Percentiles rank a stretch among this genome's conserved stretches.
These are phyloP conservation scores for Monosporascus cannonballus DNA, from an alignment of 2,329 filamentous ascomycete genomes.

Conservation along the genomic window DNA sequence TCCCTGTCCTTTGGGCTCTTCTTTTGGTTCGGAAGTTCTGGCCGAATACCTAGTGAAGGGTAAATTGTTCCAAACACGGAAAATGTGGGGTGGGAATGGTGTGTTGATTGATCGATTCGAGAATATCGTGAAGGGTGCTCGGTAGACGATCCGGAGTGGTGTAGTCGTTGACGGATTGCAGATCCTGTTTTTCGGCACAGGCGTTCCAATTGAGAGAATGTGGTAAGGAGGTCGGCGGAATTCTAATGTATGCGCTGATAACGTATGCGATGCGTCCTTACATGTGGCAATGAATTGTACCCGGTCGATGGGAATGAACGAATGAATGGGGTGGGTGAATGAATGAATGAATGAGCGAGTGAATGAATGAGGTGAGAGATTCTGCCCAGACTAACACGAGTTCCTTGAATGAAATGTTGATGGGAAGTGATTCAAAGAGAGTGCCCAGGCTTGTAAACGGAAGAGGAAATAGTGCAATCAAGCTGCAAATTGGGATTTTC, in stretches of 20 bases:
- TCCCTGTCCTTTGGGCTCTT: conserved; percentile 7
- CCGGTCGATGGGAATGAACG: neutral
- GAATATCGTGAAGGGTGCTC: conserved; percentile 6
- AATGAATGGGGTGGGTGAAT: neutral
- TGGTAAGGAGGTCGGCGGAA: neutral
- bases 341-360: neutral
- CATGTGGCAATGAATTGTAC: no score
- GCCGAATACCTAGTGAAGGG: conserved; percentile 7
- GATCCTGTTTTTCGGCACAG: conserved; percentile 8
- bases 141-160: conserved; percentile 8
- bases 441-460: no score
- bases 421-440: no score
- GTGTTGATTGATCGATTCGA: conserved; percentile 6
- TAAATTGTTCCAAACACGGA: conserved; percentile 9
- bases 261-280: neutral
- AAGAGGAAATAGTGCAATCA: no score
- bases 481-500: no score
- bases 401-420: neutral
- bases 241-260: neutral
- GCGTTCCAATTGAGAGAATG: neutral
- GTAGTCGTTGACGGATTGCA: conserved; percentile 1
- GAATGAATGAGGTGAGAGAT: neutral
- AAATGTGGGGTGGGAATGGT: conserved; percentile 8
- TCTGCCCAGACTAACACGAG: neutral
- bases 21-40: conserved; percentile 6